A percentile compares a stretch with the other conserved stretches of the same genome.
These are phyloP conservation scores for Handroanthus guayacan DNA, from an alignment of 257 asterid genomes.

Conservation along the genomic window DNA sequence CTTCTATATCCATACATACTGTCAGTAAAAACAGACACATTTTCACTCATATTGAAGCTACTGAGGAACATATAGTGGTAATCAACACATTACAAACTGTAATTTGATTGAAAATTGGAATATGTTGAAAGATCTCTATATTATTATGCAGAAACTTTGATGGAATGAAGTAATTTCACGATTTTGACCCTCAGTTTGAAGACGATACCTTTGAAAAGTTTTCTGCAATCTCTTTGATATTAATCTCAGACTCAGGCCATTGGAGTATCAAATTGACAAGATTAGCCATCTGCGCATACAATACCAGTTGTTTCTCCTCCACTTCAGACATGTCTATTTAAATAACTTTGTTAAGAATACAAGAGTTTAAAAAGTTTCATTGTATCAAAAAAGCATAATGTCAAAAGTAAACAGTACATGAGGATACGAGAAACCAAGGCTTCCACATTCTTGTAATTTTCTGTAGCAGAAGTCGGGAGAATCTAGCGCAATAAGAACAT, in stretches of 20 bases:
- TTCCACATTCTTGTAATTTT: slow-evolving; percentile 68
- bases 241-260: slow-evolving; percentile 69
- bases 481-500: slow-evolving; percentile 55
- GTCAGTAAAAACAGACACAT: neutral
- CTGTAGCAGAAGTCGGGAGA: slow-evolving; percentile 61
- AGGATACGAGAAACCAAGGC: slow-evolving; percentile 98
- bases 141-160: slow-evolving; percentile 15
- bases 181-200: neutral
- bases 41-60: slow-evolving; percentile 7
- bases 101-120: neutral
- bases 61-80: neutral
- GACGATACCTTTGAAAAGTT: slow-evolving; percentile 76
- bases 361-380: slow-evolving; percentile 7
- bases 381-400: slow-evolving; percentile 19
- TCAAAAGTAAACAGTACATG: slow-evolving; percentile 22
- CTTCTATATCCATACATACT: slow-evolving; percentile 11
- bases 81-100: neutral
- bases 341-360: slow-evolving; percentile 51
- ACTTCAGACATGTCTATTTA: slow-evolving; percentile 72
- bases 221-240: slow-evolving; percentile 82
- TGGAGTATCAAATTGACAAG: slow-evolving; percentile 83
- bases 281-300: slow-evolving; percentile 98
- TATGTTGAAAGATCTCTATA: slow-evolving; percentile 4
- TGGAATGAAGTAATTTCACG: neutral
- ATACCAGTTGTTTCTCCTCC: slow-evolving; percentile 72